Evolutionary conservation across 352 stramenopile genomes (phyloP).

Genomic region (Hyaloperonospora brassicae): DNA sequence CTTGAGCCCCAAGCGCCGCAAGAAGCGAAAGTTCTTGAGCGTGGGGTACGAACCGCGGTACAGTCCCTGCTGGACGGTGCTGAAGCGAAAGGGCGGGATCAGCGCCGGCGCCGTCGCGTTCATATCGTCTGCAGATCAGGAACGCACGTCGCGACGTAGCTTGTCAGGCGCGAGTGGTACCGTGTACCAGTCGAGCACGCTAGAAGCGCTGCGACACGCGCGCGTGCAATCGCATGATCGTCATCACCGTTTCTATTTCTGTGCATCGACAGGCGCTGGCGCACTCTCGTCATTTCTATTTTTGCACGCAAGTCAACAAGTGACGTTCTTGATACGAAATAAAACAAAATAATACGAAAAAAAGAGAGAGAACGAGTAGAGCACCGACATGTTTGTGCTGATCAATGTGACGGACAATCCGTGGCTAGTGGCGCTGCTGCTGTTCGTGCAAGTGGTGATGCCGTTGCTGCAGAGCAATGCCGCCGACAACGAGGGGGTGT

Average conservation of each 20-base stretch:
- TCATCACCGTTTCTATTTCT: slow-evolving; percentile 11
- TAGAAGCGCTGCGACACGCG: no score
- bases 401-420: slow-evolving; percentile 72
- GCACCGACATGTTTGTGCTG: slow-evolving; percentile 58
- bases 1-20: slow-evolving; percentile 63
- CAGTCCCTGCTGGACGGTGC: slow-evolving; percentile 68
- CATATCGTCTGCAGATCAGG: slow-evolving; percentile 9
- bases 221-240: not conserved
- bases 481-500: slow-evolving; percentile 40
- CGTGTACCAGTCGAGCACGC: slow-evolving; percentile 7
- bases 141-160: no score
- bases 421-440: slow-evolving; percentile 68
- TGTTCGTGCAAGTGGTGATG: slow-evolving; percentile 73
- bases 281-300: not conserved
- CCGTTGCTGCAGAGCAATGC: slow-evolving; percentile 67
- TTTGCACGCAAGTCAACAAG: not conserved
- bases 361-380: not conserved
- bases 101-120: slow-evolving; percentile 54
- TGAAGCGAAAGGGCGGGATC: slow-evolving; percentile 85
- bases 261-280: not conserved
- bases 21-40: slow-evolving; percentile 83
- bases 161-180: slow-evolving; percentile 3
- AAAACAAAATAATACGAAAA: not conserved
- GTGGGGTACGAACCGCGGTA: slow-evolving; percentile 79
- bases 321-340: not conserved